Percentiles rank a stretch among this genome's conserved stretches.
Evolutionary conservation across 75 land plant genomes (phyloP).

Genomic region (Azolla pinnata): DNA sequence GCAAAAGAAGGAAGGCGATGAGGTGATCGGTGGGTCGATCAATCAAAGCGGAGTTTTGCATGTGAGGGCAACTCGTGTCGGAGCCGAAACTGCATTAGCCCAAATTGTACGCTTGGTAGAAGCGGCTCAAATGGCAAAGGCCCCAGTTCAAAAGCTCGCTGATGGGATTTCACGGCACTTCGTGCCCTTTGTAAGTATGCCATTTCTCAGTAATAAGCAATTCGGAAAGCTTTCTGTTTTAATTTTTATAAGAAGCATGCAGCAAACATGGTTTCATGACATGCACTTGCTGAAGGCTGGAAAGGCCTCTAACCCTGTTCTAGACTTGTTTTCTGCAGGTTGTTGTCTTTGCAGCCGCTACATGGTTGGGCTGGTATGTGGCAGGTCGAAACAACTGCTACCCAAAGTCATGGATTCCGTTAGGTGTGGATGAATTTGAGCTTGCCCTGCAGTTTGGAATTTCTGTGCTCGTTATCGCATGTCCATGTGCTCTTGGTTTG

Average conservation of each 20-base stretch:
- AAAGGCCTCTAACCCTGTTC: too few relatives aligned
- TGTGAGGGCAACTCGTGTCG: slow-evolving; percentile 71
- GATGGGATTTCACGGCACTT: slow-evolving; percentile 72
- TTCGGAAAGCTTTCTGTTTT: not conserved
- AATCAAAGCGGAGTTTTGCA: slow-evolving; percentile 74
- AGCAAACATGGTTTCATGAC: too few relatives aligned
- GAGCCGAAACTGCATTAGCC: slow-evolving; percentile 87
- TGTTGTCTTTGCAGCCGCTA: slow-evolving; percentile 45
- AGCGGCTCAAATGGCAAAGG: slow-evolving; percentile 92
- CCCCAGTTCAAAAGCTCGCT: slow-evolving; percentile 92
- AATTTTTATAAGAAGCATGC: too few relatives aligned
- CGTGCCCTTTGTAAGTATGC: slow-evolving; percentile 60
- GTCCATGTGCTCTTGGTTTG: slow-evolving; percentile 95
- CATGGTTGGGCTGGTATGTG: slow-evolving; percentile 85
- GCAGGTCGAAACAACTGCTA: slow-evolving; percentile 50
- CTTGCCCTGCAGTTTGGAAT: slow-evolving; percentile 97
- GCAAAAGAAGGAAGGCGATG: slow-evolving; percentile 54
- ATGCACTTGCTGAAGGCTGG: too few relatives aligned
- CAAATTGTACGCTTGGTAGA: slow-evolving; percentile 86
- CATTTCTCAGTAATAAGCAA: not conserved
- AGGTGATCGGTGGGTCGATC: slow-evolving; percentile 82
- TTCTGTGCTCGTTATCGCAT: slow-evolving; percentile 89
- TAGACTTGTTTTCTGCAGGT: too few relatives aligned
- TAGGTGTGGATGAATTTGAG: slow-evolving; percentile 79
- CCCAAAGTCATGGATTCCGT: slow-evolving; percentile 66